Percentiles rank a stretch among this genome's conserved stretches.
Evolutionary conservation across 345 rosid species (phyloP).

Genomic region (Camelina laxa): DNA sequence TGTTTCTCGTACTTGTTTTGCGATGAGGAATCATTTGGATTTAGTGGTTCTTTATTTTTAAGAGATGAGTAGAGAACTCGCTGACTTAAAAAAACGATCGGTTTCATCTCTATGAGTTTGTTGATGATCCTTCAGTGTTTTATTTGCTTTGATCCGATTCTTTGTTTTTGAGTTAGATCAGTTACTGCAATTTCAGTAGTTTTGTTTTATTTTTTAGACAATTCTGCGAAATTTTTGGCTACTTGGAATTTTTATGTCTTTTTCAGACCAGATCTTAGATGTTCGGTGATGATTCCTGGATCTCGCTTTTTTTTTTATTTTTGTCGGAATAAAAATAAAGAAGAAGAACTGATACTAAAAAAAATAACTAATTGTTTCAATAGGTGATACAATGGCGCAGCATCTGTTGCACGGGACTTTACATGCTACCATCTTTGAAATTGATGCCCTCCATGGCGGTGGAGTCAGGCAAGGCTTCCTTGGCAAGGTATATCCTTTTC

Average conservation of each 20-base stretch:
- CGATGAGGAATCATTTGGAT: background rate
- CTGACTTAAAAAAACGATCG: background rate
- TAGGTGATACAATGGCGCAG: conserved; percentile 73
- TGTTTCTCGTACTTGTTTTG: conserved; percentile 2
- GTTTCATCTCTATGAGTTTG: background rate
- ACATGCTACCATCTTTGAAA: conserved; percentile 90
- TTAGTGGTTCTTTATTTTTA: background rate
- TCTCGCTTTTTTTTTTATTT: conserved; percentile 3
- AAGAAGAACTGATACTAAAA: background rate
- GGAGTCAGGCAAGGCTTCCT: conserved; percentile 63
- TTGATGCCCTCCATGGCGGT: conserved; percentile 60
- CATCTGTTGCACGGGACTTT: conserved; percentile 81
- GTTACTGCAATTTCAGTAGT: conserved; percentile 6
- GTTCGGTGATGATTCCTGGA: conserved; percentile 12
- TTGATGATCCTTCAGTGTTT: conserved; percentile 4
- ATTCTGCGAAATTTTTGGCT: background rate
- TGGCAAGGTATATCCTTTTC: conserved; percentile 56
- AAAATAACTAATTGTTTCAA: background rate
- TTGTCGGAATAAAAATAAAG: background rate
- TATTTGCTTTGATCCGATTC: background rate
- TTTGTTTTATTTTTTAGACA: background rate
- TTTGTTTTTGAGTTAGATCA: conserved; percentile 21
- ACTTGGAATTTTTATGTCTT: background rate
- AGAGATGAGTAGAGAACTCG: conserved; percentile 13
- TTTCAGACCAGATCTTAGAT: conserved; percentile 35